A percentile compares a stretch with the other conserved stretches of the same genome.
These are phyloP conservation scores for Leccinum discolor DNA, from an alignment of 1,284 basidiomycete species.

Conservation along the genomic window DNA sequence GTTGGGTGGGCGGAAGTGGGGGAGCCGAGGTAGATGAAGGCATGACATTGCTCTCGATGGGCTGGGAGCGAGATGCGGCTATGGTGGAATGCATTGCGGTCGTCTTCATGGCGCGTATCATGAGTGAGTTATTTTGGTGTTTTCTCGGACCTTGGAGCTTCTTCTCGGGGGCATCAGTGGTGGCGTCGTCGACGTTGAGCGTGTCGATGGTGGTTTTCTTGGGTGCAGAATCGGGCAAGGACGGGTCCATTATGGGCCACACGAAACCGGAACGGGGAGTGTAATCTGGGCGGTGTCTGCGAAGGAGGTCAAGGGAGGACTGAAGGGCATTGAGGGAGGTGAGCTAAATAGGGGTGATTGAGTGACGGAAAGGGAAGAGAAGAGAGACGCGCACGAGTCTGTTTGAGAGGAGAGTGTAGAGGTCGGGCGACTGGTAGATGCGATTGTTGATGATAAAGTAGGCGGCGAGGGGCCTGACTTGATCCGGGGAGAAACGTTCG, in stretches of 20 bases:
- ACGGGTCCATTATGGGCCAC: slow-evolving; percentile 72
- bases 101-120: slow-evolving; percentile 74
- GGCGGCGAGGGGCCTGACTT: slow-evolving; percentile 75
- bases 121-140: slow-evolving; percentile 64
- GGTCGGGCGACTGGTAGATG: slow-evolving; percentile 84
- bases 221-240: slow-evolving; percentile 40
- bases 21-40: slow-evolving; percentile 38
- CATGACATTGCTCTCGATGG: slow-evolving; percentile 34
- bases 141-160: slow-evolving; percentile 43
- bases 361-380: neutral
- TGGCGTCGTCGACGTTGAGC: slow-evolving; percentile 23
- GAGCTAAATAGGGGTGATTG: slow-evolving; percentile 43
- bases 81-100: slow-evolving; percentile 68
- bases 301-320: slow-evolving; percentile 69
- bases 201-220: slow-evolving; percentile 43
- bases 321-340: slow-evolving; percentile 73
- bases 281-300: slow-evolving; percentile 71
- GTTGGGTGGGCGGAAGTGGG: slow-evolving; percentile 36
- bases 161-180: slow-evolving; percentile 25
- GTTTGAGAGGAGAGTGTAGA: slow-evolving; percentile 81
- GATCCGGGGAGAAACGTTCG: slow-evolving; percentile 75
- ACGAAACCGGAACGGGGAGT: slow-evolving; percentile 79
- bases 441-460: slow-evolving; percentile 87
- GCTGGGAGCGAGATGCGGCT: slow-evolving; percentile 40
- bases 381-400: slow-evolving; percentile 53